phyloP scores from a whole-genome alignment of 1,284 basidiomycete species.

The Fereydounia khargensis region DNA sequence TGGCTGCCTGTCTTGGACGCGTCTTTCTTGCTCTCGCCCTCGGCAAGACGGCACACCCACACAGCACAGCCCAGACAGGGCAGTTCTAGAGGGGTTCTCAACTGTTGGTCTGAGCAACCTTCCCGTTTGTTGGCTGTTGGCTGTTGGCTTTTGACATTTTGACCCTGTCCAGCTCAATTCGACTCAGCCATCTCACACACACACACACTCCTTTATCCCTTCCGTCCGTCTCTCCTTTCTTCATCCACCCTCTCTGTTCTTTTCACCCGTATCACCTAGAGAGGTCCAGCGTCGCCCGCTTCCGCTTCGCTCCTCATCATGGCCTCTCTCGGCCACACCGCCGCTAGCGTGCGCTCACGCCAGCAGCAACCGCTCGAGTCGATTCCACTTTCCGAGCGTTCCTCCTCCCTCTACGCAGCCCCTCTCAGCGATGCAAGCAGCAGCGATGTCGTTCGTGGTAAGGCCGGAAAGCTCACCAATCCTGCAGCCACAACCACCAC shows the following conservation, averaged over 20 bases:
- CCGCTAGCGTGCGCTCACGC: conserved; percentile 28
- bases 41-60: no score
- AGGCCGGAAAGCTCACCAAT: conserved; percentile 11
- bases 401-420: conserved; percentile 20
- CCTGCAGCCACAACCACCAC: conserved; percentile 5
- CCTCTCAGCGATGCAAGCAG: background rate
- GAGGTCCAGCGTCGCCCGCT: no score
- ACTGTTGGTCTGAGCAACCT: no score
- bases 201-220: background rate
- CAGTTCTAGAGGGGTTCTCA: no score
- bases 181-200: no score
- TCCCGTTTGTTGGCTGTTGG: no score
- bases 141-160: no score
- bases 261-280: no score
- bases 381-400: conserved; percentile 1
- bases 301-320: conserved; percentile 6
- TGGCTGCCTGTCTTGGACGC: no score
- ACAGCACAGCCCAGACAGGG: no score
- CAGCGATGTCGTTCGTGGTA: conserved; percentile 16
- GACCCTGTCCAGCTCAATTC: no score
- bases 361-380: conserved; percentile 7
- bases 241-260: background rate
- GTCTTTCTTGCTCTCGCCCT: no score
- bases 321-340: conserved; percentile 33
- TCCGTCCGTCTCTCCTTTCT: background rate